phyloP scores from a whole-genome alignment of 495 filamentous ascomycete genomes.

The Geopyxis carbonaria region DNA sequence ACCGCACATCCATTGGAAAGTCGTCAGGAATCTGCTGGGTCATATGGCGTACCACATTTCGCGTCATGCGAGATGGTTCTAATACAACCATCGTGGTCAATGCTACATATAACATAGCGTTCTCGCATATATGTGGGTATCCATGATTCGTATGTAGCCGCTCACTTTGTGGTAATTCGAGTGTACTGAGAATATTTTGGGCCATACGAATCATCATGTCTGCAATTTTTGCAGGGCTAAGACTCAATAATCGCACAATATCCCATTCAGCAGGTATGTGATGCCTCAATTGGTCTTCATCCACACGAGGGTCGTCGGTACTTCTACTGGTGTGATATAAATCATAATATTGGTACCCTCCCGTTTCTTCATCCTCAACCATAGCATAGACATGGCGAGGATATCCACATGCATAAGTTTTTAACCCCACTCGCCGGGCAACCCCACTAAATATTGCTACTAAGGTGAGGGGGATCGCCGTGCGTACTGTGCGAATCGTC shows the following conservation, averaged over 20 bases:
- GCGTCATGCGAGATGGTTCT: constrained; percentile 2
- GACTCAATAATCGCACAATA: too few relatives aligned
- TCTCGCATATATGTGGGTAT: constrained; percentile 21
- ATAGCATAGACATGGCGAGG: constrained; percentile 52
- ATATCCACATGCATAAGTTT: constrained; percentile 48
- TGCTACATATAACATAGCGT: constrained; percentile 17
- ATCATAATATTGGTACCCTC: constrained; percentile 27
- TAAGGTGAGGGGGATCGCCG: constrained; percentile 46
- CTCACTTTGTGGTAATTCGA: constrained; percentile 34
- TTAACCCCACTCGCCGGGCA: constrained; percentile 40
- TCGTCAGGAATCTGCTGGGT: constrained; percentile 19
- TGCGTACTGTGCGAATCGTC: constrained; percentile 39
- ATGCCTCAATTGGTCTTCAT: too few relatives aligned
- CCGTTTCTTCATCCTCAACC: constrained; percentile 27
- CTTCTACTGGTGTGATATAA: too few relatives aligned
- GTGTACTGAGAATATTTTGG: constrained; percentile 48
- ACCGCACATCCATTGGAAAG: constrained; percentile 27
- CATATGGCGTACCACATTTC: constrained; percentile 14
- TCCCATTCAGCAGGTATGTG: too few relatives aligned
- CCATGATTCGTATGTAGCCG: constrained; percentile 24
- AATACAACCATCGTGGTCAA: constrained; percentile 17
- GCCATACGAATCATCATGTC: constrained; percentile 60
- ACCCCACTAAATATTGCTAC: constrained; percentile 53
- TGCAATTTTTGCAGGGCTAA: constrained; percentile 30
- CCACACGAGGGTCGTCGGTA: too few relatives aligned